These are phyloP conservation scores for Backusella mclennaniae DNA, from an alignment of 192 early-diverging fungal genomes.

Conservation along the genomic window DNA sequence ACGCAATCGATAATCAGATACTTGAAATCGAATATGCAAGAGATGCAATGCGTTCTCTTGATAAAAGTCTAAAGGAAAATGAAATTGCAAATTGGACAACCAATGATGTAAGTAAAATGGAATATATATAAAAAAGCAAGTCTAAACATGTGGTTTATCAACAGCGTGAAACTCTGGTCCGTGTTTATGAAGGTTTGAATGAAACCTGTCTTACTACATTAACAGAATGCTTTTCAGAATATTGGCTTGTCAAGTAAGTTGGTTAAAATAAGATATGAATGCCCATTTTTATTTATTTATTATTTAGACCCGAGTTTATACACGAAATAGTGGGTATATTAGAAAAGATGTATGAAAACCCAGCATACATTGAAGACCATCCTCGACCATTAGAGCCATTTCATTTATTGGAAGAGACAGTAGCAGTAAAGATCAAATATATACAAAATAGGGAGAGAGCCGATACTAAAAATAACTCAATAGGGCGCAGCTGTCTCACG, in stretches of 20 bases:
- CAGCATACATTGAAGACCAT: conserved; percentile 29
- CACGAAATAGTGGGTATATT: conserved; percentile 25
- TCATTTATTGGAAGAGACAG: conserved; percentile 23
- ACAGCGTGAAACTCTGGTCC: conserved; percentile 46
- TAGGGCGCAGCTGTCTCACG: conserved; percentile 39
- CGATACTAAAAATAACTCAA: neutral
- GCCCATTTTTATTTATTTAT: neutral
- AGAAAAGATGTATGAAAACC: conserved; percentile 39
- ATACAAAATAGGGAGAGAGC: neutral
- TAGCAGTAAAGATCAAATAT: conserved; percentile 22
- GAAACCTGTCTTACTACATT: conserved; percentile 35
- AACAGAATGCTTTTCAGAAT: conserved; percentile 25
- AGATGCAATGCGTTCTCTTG: conserved; percentile 35
- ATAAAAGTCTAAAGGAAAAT: conserved; percentile 45
- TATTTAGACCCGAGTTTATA: conserved; percentile 29
- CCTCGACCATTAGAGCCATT: conserved; percentile 18
- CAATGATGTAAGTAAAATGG: conserved; percentile 45
- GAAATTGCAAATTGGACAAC: conserved; percentile 54
- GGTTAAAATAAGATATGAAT: neutral
- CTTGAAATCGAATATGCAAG: conserved; percentile 34
- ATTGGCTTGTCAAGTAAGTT: conserved; percentile 33
- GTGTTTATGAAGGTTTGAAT: conserved; percentile 46
- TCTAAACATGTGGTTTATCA: neutral
- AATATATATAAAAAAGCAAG: neutral
- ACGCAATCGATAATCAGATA: conserved; percentile 41